phyloP scores from a whole-genome alignment of 371 early-diverging fungal species.

The Coemansia sp. region DNA sequence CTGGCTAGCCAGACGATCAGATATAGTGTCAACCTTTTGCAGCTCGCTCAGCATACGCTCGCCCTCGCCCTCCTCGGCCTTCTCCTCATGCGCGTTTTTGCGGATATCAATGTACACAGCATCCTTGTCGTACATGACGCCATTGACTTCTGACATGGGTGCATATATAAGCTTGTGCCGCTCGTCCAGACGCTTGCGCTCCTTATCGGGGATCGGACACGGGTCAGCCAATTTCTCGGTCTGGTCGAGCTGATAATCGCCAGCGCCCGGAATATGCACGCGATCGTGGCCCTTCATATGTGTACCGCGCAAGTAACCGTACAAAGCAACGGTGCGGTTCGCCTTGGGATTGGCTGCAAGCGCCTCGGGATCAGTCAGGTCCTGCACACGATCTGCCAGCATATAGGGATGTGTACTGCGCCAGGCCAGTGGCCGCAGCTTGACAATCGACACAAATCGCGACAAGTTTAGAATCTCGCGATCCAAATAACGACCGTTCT shows the following conservation, averaged over 20 bases:
- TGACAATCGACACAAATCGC: no score
- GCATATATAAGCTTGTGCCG: conserved; percentile 95
- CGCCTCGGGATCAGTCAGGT: no score
- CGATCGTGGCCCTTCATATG: conserved; percentile 68
- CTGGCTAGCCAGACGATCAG: conserved; percentile 73
- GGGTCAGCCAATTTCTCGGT: conserved; percentile 85
- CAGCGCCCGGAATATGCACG: conserved; percentile 95
- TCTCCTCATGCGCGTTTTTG: conserved; percentile 44
- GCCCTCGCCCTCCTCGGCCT: conserved; percentile 63
- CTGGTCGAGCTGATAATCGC: conserved; percentile 79
- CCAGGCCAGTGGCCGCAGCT: no score
- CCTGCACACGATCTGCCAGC: no score
- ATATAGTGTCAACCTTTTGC: conserved; percentile 82
- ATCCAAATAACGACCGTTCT: no score
- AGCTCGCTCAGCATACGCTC: conserved; percentile 90
- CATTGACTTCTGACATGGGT: conserved; percentile 98
- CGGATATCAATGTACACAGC: conserved; percentile 94
- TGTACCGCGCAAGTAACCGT: no score
- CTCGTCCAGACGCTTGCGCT: conserved; percentile 82
- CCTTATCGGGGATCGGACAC: conserved; percentile 92
- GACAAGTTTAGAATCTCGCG: no score
- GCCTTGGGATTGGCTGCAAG: no score
- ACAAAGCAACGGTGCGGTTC: no score
- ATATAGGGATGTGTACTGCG: no score
- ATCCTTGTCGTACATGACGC: conserved; percentile 97